phyloP scores from a whole-genome alignment of 2,329 filamentous ascomycete species.

The Parastagonospora nodorum region DNA sequence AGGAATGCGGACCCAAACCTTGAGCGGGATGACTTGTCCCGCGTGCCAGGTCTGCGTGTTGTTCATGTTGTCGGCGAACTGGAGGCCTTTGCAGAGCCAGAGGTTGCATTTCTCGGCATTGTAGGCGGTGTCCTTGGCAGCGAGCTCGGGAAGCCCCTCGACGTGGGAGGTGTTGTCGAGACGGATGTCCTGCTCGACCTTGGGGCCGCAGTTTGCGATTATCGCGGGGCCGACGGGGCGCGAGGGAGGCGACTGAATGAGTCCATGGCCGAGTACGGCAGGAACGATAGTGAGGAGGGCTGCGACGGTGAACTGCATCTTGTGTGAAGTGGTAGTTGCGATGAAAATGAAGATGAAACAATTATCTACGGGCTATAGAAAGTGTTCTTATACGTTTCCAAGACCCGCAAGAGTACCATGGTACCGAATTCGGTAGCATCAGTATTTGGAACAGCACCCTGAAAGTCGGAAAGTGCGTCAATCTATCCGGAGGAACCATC shows the following conservation, averaged over 20 bases:
- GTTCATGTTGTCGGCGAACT: conserved; percentile 62
- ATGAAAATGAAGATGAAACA: background rate
- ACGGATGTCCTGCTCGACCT: conserved; percentile 57
- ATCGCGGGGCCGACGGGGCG: conserved; percentile 59
- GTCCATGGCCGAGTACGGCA: conserved; percentile 54
- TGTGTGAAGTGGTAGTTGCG: background rate
- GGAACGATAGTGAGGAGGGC: conserved; percentile 20
- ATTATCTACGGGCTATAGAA: background rate
- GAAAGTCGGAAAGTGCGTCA: background rate
- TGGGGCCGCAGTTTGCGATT: conserved; percentile 56
- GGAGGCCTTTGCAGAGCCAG: conserved; percentile 63
- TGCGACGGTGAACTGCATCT: conserved; percentile 22
- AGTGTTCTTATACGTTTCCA: background rate
- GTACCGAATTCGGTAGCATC: background rate
- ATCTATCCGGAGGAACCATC: conserved; percentile 7
- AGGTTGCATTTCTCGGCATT: conserved; percentile 55
- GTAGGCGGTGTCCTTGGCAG: conserved; percentile 51
- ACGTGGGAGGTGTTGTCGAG: conserved; percentile 50
- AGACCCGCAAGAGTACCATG: too few species aligned
- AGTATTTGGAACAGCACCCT: conserved; percentile 4
- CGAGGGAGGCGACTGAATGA: conserved; percentile 56
- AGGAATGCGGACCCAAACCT: conserved; percentile 56
- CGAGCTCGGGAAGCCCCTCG: conserved; percentile 49
- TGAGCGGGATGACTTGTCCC: conserved; percentile 48
- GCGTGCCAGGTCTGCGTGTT: conserved; percentile 56